Evolutionary conservation across 805 yeast species (phyloP).

Genomic region (Candida pseudoglaebosa): DNA sequence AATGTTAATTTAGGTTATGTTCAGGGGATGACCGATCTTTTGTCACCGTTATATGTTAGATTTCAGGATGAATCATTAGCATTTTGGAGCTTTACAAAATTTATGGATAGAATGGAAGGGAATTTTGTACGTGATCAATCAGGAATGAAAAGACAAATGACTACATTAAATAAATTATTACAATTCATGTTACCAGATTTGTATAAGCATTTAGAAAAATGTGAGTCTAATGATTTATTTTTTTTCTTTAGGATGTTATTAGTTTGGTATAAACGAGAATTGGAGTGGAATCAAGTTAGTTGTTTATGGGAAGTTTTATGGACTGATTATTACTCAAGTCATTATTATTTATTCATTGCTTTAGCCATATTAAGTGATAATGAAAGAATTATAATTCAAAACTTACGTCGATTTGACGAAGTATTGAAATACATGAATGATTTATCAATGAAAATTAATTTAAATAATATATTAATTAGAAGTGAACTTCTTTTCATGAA

Average conservation of each 20-base stretch:
- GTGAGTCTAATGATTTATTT: constrained; percentile 86
- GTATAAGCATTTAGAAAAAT: constrained; percentile 75
- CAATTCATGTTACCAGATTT: constrained; percentile 86
- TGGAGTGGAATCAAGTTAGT: constrained; percentile 71
- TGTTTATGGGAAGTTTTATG: constrained; percentile 89
- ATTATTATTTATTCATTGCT: constrained; percentile 83
- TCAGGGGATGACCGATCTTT: constrained; percentile 95
- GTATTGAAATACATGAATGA: constrained; percentile 92
- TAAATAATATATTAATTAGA: constrained; percentile 75
- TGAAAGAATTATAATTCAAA: constrained; percentile 70
- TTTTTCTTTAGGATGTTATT: constrained; percentile 93
- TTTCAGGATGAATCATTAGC: constrained; percentile 69
- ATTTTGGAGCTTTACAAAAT: constrained; percentile 83
- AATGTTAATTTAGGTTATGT: constrained; percentile 87
- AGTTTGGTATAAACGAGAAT: constrained; percentile 94
- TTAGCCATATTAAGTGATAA: constrained; percentile 86
- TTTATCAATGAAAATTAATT: constrained; percentile 67
- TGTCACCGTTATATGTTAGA: constrained; percentile 75
- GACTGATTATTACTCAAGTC: constrained; percentile 84
- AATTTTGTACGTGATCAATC: constrained; percentile 88
- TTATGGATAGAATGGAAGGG: constrained; percentile 94
- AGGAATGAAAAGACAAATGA: constrained; percentile 89
- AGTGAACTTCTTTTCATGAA: constrained; percentile 79
- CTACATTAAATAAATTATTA: constrained; percentile 76
- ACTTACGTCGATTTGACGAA: constrained; percentile 80